phyloP scores from a whole-genome alignment of 2,329 filamentous ascomycete species.

The Aschersonia sp. region DNA sequence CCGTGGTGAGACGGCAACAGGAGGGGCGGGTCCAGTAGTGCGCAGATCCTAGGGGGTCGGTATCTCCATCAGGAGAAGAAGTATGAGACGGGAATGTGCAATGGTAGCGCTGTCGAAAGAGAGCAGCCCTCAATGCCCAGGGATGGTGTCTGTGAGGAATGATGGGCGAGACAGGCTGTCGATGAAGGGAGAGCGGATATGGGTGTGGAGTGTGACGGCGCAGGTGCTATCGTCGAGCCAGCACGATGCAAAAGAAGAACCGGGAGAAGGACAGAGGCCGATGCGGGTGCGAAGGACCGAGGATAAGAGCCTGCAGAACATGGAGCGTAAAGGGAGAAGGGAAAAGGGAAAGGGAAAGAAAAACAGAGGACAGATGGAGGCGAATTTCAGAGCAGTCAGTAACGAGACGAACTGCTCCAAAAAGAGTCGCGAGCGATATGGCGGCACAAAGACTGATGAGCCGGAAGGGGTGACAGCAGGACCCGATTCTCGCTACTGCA shows the following conservation, averaged over 20 bases:
- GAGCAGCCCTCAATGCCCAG: conserved; percentile 12
- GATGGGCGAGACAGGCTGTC: conserved; percentile 19
- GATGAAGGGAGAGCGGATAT: conserved; percentile 4
- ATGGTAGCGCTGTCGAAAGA: conserved; percentile 4
- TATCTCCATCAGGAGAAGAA: conserved; percentile 1
- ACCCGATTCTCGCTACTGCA: neutral
- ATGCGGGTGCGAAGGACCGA: neutral
- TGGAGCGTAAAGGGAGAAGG: no score
- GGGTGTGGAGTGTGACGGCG: neutral
- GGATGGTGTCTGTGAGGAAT: conserved; percentile 18
- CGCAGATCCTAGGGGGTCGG: conserved; percentile 2
- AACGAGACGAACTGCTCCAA: neutral
- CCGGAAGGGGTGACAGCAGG: neutral
- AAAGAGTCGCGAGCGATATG: neutral
- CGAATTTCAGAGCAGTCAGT: no score
- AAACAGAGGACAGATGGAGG: no score
- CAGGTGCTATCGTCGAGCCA: neutral
- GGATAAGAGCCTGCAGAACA: no score
- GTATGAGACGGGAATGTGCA: conserved; percentile 5
- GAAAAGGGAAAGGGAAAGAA: no score
- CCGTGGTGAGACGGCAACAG: neutral
- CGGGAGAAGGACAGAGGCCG: neutral
- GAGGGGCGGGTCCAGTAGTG: conserved; percentile 4
- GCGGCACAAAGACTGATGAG: neutral
- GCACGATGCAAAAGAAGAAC: neutral